These are phyloP conservation scores for Lepraria neglecta DNA, from an alignment of 495 filamentous ascomycete species.

Conservation along the genomic window DNA sequence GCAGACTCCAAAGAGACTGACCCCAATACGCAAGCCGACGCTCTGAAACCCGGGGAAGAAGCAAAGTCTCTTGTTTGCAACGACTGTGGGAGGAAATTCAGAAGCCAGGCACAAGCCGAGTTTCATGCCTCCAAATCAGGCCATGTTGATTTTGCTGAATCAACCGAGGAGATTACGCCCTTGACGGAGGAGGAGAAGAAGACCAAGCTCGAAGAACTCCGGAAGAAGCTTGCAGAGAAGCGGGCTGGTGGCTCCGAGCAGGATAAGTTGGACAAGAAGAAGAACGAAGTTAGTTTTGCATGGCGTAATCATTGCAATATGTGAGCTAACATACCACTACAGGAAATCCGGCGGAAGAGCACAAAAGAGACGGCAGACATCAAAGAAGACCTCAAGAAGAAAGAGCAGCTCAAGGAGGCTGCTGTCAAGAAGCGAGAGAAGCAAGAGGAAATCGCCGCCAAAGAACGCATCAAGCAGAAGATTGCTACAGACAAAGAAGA, in stretches of 20 bases:
- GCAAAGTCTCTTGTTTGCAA: slow-evolving; percentile 72
- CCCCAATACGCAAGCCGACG: slow-evolving; percentile 42
- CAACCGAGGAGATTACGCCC: slow-evolving; percentile 81
- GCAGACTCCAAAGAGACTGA: slow-evolving; percentile 46
- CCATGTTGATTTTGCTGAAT: slow-evolving; percentile 90
- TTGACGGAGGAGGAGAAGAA: slow-evolving; percentile 91
- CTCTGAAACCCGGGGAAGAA: slow-evolving; percentile 56
- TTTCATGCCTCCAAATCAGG: slow-evolving; percentile 86
- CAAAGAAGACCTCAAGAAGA: slow-evolving; percentile 77
- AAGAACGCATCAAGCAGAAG: slow-evolving; percentile 79
- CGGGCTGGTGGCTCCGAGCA: slow-evolving; percentile 57
- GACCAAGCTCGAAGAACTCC: slow-evolving; percentile 65
- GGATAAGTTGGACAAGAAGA: slow-evolving; percentile 79
- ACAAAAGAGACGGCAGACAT: slow-evolving; percentile 70
- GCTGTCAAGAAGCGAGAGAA: slow-evolving; percentile 80
- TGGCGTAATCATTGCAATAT: not conserved
- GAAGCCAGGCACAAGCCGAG: slow-evolving; percentile 69
- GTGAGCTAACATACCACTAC: slow-evolving; percentile 6
- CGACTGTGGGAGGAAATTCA: slow-evolving; percentile 87
- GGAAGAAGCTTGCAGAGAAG: slow-evolving; percentile 67
- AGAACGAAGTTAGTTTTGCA: slow-evolving; percentile 63
- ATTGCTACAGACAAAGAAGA: slow-evolving; percentile 89
- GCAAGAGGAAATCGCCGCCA: slow-evolving; percentile 76
- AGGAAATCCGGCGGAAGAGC: slow-evolving; percentile 83
- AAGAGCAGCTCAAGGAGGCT: slow-evolving; percentile 86